A percentile compares a stretch with the other conserved stretches of the same genome.
These are phyloP conservation scores for Helenozyma rhizophorensis DNA, from an alignment of 805 yeast species.

Conservation along the genomic window DNA sequence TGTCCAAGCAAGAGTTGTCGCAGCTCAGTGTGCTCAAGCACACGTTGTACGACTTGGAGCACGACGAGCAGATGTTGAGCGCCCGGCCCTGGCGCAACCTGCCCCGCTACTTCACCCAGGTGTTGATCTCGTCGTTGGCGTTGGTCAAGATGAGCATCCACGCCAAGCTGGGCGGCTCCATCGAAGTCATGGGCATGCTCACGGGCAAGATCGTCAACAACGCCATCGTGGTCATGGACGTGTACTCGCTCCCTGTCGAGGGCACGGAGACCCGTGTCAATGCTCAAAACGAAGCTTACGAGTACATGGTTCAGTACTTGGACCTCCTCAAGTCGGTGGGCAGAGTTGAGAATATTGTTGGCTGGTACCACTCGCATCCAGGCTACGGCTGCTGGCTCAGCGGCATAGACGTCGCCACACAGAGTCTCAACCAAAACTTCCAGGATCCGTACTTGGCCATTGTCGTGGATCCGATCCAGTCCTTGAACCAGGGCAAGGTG, in stretches of 20 bases:
- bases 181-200: slow-evolving; percentile 94
- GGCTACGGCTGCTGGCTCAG: slow-evolving; percentile 97
- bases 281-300: slow-evolving; percentile 91
- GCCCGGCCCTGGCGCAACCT: slow-evolving; percentile 53
- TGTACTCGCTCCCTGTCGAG: slow-evolving; percentile 84
- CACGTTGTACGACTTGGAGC: slow-evolving; percentile 9
- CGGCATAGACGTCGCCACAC: slow-evolving; percentile 91
- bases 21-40: slow-evolving; percentile 1
- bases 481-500: slow-evolving; percentile 56
- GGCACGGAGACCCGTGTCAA: slow-evolving; percentile 96
- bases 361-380: slow-evolving; percentile 98
- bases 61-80: slow-evolving; percentile 6
- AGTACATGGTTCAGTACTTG: slow-evolving; percentile 85
- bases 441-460: slow-evolving; percentile 91
- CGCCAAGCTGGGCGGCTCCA: slow-evolving; percentile 77
- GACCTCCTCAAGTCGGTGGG: slow-evolving; percentile 50
- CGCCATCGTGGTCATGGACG: slow-evolving; percentile 68
- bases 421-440: slow-evolving; percentile 73
- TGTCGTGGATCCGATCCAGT: slow-evolving; percentile 79
- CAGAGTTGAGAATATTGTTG: slow-evolving; percentile 65
- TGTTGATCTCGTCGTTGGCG: slow-evolving; percentile 66
- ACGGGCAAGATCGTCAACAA: slow-evolving; percentile 64
- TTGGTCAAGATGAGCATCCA: slow-evolving; percentile 72
- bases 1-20: neutral
- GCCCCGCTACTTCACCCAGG: slow-evolving; percentile 57